Base-by-base conservation (phyloP, 1,284 basidiomycete species). In the Peniophora sp. region DNA sequence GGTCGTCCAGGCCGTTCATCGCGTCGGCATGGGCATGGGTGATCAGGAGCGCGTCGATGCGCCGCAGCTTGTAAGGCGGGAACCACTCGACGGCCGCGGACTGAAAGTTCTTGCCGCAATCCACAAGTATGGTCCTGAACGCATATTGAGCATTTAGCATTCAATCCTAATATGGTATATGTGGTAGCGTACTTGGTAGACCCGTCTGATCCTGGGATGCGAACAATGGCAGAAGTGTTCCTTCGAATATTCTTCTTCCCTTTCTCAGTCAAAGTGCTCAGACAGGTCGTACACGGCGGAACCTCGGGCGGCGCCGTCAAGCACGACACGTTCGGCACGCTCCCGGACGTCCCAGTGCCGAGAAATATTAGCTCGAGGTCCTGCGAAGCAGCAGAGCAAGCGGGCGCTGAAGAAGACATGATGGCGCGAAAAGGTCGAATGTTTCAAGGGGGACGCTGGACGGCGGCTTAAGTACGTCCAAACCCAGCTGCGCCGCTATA, bases 21-120 rank as follows among this genome's bases (percentile, higher is more conserved):
- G 88, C 85, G 64, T 88, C 86, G 54, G 86, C 85, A 63, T 88
- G 86, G 10, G 83, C 78, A 66, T 92, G 88, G 0, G 88, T 90
- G 41, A 92, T 77, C 20, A 92, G 69, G 11, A 92, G 72, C 32
- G 84, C 88, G 62, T 91, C 88, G 55, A 92, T 90, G 55, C 71
- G 71, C 53, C 88, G 73, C 48, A 92, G 65, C 12, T 78, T 77
- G 60, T 85, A 82, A 60, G 81, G 82, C 10, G 88, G 88, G 66
- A 91, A 91, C 82, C 83, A 87, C 61, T 92, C 85, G 42, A 86
- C 55, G 2, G 88, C 86, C 45, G 84, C 79, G 12, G 82, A 75
- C 60, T 83, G 81, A 67, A 89, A 92, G 56, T 78, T 88, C 70
- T 89, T 92, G 55, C 87, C 88, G 51, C 81, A 85, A 66, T 92